Base-by-base conservation (phyloP, 805 yeast species). In the Ogataea pini region DNA sequence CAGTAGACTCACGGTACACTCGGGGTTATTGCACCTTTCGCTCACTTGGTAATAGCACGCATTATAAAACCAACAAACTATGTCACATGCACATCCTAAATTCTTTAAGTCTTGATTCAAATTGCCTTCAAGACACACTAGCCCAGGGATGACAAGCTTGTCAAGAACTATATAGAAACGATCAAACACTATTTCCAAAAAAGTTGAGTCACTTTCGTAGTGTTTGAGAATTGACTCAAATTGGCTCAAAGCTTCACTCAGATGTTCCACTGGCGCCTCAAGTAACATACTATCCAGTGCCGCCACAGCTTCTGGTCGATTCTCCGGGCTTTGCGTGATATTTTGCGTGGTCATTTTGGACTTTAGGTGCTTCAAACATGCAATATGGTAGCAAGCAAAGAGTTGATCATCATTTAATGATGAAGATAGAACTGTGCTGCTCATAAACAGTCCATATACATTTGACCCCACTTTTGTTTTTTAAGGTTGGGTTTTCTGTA, bases 81-180 rank as follows among this genome's bases (percentile, higher is more conserved):
- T 48, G 20, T 48, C 54, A 41, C 57, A 53, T 1, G 53, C 34
- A 36, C 42, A 37, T 9, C 47, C 48, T 6, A 50, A 19, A 3
- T 32, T 9, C 8, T 22, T 38, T 28, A 25, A 34, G 19, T 41
- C 34, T 13, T 18, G 31, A 6, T 17, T 22, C 8, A 20, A 20
- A 22, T 47, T 36, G 7, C 34, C 44, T 16, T 34, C 42, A 17
- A 33, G 44, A 20, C 36, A 28, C 8, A 46, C 50, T 22, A 53
- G 28, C 8, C 54, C 57, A 2, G 57, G 57, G 29, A 53, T 37
- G 19, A 53, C 57, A 25, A 53, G 41, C 50, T 50, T 53, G 44
- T 53, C 57, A 12, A 53, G 49, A 14, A 53, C 44, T 27, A 44
- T 47, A 12, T 44, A 33, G 24, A 53, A 46, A 6, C 57, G 45